Evolutionary conservation across 2,329 filamentous ascomycete species (phyloP).

Genomic region (Corniculantispora saksenae): DNA sequence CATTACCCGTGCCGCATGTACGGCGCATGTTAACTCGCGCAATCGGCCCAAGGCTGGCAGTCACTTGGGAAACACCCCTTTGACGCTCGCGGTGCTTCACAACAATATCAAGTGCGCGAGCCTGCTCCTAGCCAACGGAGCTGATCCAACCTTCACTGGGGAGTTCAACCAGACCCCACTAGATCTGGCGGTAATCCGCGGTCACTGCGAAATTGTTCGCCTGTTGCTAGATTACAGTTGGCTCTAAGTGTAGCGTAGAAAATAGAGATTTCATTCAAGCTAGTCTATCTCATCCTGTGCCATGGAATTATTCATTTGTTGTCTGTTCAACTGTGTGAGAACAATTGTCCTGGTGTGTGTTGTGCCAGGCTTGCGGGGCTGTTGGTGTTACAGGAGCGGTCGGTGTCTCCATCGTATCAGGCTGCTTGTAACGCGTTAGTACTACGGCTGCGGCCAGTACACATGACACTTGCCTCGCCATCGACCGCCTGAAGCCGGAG

Average conservation of each 20-base stretch:
- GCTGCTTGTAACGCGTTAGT: background rate
- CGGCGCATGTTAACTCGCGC: background rate
- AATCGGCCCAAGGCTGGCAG: background rate
- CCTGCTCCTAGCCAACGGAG: background rate
- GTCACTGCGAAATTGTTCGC: background rate
- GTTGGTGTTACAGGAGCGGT: background rate
- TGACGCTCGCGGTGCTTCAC: background rate
- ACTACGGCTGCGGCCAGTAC: too few relatives aligned
- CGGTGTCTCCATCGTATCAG: background rate
- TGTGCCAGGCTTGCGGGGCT: background rate
- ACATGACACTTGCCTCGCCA: background rate
- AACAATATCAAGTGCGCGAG: background rate
- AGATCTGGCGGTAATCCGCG: background rate
- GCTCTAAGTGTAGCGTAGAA: background rate
- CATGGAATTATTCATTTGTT: background rate
- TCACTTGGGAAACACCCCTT: background rate
- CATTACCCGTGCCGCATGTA: background rate
- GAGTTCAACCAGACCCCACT: background rate
- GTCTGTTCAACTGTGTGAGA: too few relatives aligned
- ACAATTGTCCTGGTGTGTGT: too few relatives aligned
- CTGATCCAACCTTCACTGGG: background rate
- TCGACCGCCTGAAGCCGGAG: background rate
- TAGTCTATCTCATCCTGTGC: background rate
- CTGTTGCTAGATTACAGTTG: background rate
- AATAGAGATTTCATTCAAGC: background rate